Evolutionary conservation across 108 stramenopile species (phyloP).

Genomic region (Nitzschia palea): DNA sequence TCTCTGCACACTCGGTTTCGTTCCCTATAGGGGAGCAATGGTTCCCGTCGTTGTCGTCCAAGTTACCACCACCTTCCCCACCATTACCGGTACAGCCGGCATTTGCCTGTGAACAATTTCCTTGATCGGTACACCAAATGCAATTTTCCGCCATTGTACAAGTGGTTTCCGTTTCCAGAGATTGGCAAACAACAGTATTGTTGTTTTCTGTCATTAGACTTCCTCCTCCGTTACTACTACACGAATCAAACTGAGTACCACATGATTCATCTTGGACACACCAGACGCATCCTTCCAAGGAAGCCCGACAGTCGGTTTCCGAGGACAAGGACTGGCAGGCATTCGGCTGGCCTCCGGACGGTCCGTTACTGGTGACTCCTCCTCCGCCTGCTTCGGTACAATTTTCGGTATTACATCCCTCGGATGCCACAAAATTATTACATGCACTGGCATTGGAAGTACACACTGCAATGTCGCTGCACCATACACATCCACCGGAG

Average conservation of each 20-base stretch:
- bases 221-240: not conserved
- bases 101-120: not conserved
- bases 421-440: not conserved
- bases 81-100: not conserved
- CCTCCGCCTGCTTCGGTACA: not conserved
- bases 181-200: not conserved
- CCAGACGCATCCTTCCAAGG: not conserved
- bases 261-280: not conserved
- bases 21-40: not conserved
- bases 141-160: not conserved
- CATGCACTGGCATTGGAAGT: not conserved
- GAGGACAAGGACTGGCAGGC: not conserved
- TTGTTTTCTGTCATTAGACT: not conserved
- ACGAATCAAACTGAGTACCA: not conserved
- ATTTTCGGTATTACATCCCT: not conserved
- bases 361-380: not conserved
- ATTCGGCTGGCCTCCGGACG: not conserved
- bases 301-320: not conserved
- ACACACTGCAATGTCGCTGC: not conserved
- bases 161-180: not conserved
- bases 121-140: not conserved
- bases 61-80: not conserved
- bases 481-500: constrained; percentile 1
- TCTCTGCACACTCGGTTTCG: not conserved
- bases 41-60: not conserved